Conservation (phyloP, 495 filamentous ascomycete genomes). For the Penicillium angulare region DNA sequence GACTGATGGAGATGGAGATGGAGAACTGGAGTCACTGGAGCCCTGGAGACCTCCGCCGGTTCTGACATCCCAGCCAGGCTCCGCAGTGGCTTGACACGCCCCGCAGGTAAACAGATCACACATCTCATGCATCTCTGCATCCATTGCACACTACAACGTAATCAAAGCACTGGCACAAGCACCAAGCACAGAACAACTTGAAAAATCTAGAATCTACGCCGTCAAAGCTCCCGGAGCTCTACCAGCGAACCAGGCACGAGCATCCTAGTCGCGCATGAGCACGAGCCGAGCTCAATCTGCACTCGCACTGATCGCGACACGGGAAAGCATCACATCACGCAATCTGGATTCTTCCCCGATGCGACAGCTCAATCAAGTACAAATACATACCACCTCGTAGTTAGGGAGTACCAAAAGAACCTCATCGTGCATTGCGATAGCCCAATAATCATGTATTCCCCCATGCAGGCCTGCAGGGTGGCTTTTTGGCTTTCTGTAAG, state of each 20-base stretch:
- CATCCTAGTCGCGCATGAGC: not conserved
- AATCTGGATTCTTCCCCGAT: not conserved
- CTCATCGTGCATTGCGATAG: slow-evolving; percentile 10
- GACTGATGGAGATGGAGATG: not conserved
- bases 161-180: no score
- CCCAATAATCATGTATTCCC: not conserved
- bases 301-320: slow-evolving; percentile 8
- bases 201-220: no score
- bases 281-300: not conserved
- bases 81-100: slow-evolving; percentile 33
- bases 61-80: slow-evolving; percentile 9
- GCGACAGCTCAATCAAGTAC: not conserved
- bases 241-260: not conserved
- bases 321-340: slow-evolving; percentile 2
- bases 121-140: slow-evolving; percentile 19
- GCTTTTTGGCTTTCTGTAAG: not conserved
- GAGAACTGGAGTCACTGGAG: not conserved
- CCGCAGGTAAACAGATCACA: slow-evolving; percentile 25
- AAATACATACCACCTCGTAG: not conserved
- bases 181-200: no score
- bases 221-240: not conserved
- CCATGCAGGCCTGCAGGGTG: not conserved
- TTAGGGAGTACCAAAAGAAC: no score
- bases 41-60: not conserved
- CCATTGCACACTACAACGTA: slow-evolving; percentile 5